Base-by-base conservation (phyloP, 139 green algal species). In the Volvox reticuliferus region DNA sequence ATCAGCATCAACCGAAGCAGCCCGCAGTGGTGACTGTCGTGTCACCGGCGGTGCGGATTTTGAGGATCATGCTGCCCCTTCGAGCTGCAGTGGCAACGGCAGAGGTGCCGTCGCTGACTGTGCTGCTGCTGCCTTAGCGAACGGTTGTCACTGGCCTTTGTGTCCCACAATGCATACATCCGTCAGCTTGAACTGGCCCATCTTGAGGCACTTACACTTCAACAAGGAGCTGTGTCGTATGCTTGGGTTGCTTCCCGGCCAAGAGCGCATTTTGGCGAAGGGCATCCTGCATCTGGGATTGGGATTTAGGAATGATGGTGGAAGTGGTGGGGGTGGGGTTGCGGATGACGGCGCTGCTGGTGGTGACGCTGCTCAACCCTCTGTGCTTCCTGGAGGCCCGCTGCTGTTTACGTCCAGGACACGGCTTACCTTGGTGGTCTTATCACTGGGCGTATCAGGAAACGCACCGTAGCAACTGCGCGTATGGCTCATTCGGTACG, bases 161-260 rank as follows among this genome's bases (percentile, higher is more conserved):
- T 55, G 9, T 55, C 44, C 44, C 5, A 14, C 44, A 55, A 55
- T 9, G 44, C 44, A 55, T 14, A 55, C 44, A 55, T 55, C 44
- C 44, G 9, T 55, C n/a, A n/a, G n/a, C n/a, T n/a, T n/a, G n/a
- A n/a, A 24, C 13, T 82, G 76, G 76, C 76, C 50, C 76, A 14
- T 82, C 18, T 16, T 13, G 17, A 20, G 76, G 32, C 76, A 36
- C 32, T 61, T 26, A 3, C 18, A 19, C 33, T 61, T 82, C 33
- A 82, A 82, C 30, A n/a, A 32, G 32, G 76, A 82, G 76, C 32
- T 82, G 76, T 82, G 76, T 33, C 32, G 76, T 18, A 18, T 82
- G 76, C 76, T 82, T 17, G 32, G 24, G 76, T 36, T 82, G 32
- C 14, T 82, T 19, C 18, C 32, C 17, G 33, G 55, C n/a, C 76